Conservation (phyloP, 2,329 filamentous ascomycete species). For the Hortaea sp. region DNA sequence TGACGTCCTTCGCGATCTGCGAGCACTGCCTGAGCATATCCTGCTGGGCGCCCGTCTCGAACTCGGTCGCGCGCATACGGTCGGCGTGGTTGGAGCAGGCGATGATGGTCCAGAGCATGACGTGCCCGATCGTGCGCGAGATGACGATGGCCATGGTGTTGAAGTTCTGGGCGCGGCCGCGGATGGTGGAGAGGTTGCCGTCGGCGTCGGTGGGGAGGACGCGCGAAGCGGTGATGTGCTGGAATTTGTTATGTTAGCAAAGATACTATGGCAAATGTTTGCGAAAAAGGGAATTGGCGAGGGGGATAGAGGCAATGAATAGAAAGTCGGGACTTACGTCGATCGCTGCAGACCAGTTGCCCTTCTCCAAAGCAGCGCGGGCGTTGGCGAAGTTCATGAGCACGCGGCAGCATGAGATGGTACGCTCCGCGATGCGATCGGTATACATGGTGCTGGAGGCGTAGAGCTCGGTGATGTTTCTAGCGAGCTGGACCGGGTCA, state of each 20-base stretch:
- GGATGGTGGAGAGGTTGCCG: slow-evolving; percentile 69
- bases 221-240: slow-evolving; percentile 57
- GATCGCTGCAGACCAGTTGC: slow-evolving; percentile 51
- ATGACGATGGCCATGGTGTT: slow-evolving; percentile 68
- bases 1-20: slow-evolving; percentile 78
- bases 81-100: slow-evolving; percentile 74
- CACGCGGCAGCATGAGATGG: slow-evolving; percentile 49
- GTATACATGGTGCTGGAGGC: slow-evolving; percentile 50
- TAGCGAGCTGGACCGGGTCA: slow-evolving; percentile 53
- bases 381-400: slow-evolving; percentile 52
- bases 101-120: slow-evolving; percentile 87
- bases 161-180: slow-evolving; percentile 71
- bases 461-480: slow-evolving; percentile 54
- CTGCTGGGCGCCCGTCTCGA: slow-evolving; percentile 45
- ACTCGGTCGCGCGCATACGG: slow-evolving; percentile 58
- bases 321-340: slow-evolving; percentile 45
- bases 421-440: slow-evolving; percentile 47
- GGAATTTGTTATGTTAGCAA: slow-evolving; percentile 27
- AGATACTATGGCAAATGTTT: too few species aligned
- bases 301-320: neutral
- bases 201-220: slow-evolving; percentile 70
- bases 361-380: slow-evolving; percentile 48
- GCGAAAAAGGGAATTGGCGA: slow-evolving; percentile 23
- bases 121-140: slow-evolving; percentile 77
- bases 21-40: slow-evolving; percentile 60